Base-by-base conservation (phyloP, 2,329 filamentous ascomycete genomes). In the Arthrocladium fulminans region DNA sequence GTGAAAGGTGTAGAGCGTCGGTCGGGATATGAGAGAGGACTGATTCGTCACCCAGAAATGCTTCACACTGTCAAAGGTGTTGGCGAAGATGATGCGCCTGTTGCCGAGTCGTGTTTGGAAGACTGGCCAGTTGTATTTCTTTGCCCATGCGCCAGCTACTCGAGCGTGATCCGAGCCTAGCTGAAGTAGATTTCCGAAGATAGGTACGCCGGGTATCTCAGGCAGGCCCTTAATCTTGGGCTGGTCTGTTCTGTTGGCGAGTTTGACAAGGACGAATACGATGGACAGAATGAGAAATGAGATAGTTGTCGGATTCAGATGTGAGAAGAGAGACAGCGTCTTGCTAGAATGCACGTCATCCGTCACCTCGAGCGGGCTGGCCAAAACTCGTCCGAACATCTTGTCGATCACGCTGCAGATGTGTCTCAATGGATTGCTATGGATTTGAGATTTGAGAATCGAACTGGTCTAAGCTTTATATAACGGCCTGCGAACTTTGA, bases 1-100 rank as follows among this genome's bases (percentile, higher is more conserved):
- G 65, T 89, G 86, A 64, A 89, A 90, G 1, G 86, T 90, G 64
- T 90, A 84, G 41, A 88, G 77, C 20, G 74, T 86, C 0, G 86
- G 86, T 1, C 86, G 77, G 1, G 84, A 88, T 58, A 88, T 87
- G 50, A 89, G 69, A 0, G 85, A 75, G 0, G 84, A 86, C 59
- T 88, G 85, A 58, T 90, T 82, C 8, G 80, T 84, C 62, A 88
- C 84, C 81, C 85, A 89, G 19, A 90, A 71, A 54, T 70, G 73
- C 47, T 77, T 80, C 27, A 89, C 84, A 0, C 83, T 77, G 17
- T 86, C 81, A 59, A 87, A 89, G 1, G 78, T 81, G 58, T 90
- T 90, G 53, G 84, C 85, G 59, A 88, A 88, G 25, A 90, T 73
- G 51, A 89, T 81, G 50, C 84, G 75, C 72, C 81, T 50, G 40